Evolutionary conservation across 106 monocot species (phyloP).

Genomic region (Apostasia ramifera): DNA sequence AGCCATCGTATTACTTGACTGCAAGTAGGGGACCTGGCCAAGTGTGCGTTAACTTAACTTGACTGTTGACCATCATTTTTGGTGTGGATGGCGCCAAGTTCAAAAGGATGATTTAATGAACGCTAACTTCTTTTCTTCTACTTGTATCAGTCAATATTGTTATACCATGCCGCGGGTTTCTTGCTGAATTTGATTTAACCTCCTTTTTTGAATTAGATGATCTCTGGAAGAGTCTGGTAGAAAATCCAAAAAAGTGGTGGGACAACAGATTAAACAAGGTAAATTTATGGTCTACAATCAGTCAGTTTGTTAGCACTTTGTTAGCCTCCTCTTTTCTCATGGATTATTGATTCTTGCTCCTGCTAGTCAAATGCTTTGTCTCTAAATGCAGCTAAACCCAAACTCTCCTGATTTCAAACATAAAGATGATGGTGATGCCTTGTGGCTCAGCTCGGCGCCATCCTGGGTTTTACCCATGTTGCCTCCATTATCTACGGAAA

Average conservation of each 20-base stretch:
- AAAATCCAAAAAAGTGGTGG: conserved; percentile 47
- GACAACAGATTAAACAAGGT: conserved; percentile 57
- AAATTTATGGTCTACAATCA: conserved; percentile 17
- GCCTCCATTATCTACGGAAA: not conserved
- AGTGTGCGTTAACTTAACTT: too few species aligned
- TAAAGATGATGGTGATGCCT: conserved; percentile 20
- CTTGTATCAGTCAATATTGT: too few species aligned
- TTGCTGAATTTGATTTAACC: too few species aligned
- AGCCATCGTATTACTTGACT: too few species aligned
- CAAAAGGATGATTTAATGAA: too few species aligned
- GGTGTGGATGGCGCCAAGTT: too few species aligned
- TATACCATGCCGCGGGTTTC: too few species aligned
- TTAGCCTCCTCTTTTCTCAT: not conserved
- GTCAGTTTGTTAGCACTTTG: conserved; percentile 13
- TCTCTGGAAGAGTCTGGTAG: conserved; percentile 44
- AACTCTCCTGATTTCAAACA: conserved; percentile 61
- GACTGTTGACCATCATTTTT: too few species aligned
- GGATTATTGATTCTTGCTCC: not conserved
- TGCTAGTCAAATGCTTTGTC: not conserved
- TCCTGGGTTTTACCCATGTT: conserved; percentile 15
- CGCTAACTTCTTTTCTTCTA: too few species aligned
- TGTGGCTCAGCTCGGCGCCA: conserved; percentile 59
- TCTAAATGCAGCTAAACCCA: conserved; percentile 27
- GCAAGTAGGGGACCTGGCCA: too few species aligned
- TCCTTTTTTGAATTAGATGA: not conserved